These are phyloP conservation scores for Lasiosphaeria ovina DNA, from an alignment of 495 filamentous ascomycete genomes.

Conservation along the genomic window DNA sequence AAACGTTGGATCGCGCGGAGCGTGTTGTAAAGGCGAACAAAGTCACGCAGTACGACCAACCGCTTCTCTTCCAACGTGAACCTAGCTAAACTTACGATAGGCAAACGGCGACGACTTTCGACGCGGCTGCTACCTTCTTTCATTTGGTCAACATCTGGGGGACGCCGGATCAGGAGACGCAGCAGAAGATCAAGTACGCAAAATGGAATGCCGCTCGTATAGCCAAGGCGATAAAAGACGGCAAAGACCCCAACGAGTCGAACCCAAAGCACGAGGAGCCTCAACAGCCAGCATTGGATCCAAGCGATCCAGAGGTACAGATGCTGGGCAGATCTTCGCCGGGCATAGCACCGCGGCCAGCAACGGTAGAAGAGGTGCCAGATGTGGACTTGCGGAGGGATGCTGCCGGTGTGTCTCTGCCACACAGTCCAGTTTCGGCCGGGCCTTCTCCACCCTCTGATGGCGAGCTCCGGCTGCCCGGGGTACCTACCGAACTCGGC, in stretches of 20 bases:
- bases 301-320: slow-evolving; percentile 63
- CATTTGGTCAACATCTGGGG: slow-evolving; percentile 86
- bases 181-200: slow-evolving; percentile 87
- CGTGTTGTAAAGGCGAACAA: slow-evolving; percentile 77
- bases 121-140: slow-evolving; percentile 87
- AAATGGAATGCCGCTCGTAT: slow-evolving; percentile 96
- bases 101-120: slow-evolving; percentile 90
- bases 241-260: slow-evolving; percentile 86
- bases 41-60: slow-evolving; percentile 66
- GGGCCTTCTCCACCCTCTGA: slow-evolving; percentile 43
- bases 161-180: slow-evolving; percentile 67
- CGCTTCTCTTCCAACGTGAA: background rate
- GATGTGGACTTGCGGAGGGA: slow-evolving; percentile 43
- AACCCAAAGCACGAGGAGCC: slow-evolving; percentile 64
- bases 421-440: slow-evolving; percentile 37
- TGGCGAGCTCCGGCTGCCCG: slow-evolving; percentile 28
- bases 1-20: slow-evolving; percentile 82
- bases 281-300: slow-evolving; percentile 48
- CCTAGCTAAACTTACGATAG: slow-evolving; percentile 39
- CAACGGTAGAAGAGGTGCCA: slow-evolving; percentile 55
- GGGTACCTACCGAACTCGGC: slow-evolving; percentile 31
- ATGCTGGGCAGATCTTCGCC: slow-evolving; percentile 38
- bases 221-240: slow-evolving; percentile 82
- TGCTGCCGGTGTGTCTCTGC: slow-evolving; percentile 35
- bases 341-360: slow-evolving; percentile 47